Percentiles rank a stretch among this genome's conserved stretches.
These are phyloP conservation scores for Trichoderma sp. DNA, from an alignment of 2,329 filamentous ascomycete species.

Conservation along the genomic window DNA sequence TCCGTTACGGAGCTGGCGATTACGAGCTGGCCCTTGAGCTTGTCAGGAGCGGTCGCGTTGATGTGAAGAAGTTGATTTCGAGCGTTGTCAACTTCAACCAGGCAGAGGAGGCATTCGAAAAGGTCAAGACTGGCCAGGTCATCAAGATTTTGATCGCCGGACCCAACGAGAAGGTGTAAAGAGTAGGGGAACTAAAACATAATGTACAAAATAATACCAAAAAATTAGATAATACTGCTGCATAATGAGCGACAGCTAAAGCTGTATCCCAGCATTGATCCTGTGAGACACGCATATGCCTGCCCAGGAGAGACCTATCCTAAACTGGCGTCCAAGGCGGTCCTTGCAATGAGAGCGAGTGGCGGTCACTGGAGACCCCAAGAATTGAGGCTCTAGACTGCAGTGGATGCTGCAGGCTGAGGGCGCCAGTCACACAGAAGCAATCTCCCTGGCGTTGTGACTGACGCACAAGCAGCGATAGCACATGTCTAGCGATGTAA, in stretches of 20 bases:
- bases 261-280: not conserved
- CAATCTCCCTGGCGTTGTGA: not conserved
- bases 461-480: not conserved
- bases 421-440: conserved; percentile 11
- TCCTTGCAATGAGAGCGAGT: not conserved
- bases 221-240: not conserved
- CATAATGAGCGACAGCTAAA: not conserved
- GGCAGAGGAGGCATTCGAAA: conserved; percentile 83
- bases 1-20: conserved; percentile 87
- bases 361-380: conserved; percentile 16
- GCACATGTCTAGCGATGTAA: not conserved
- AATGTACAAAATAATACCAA: conserved; percentile 7
- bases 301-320: not conserved
- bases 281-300: not conserved
- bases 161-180: conserved; percentile 54
- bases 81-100: conserved; percentile 76
- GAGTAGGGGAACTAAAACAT: not conserved
- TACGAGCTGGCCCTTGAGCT: conserved; percentile 83
- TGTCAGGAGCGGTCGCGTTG: conserved; percentile 71
- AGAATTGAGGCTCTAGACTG: conserved; percentile 23
- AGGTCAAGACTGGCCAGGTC: conserved; percentile 81
- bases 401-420: conserved; percentile 12
- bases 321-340: not conserved
- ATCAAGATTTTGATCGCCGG: conserved; percentile 72
- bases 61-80: conserved; percentile 82